Evolutionary conservation across 129 eudicot species (phyloP).

Genomic region (Flaveria linearis): DNA sequence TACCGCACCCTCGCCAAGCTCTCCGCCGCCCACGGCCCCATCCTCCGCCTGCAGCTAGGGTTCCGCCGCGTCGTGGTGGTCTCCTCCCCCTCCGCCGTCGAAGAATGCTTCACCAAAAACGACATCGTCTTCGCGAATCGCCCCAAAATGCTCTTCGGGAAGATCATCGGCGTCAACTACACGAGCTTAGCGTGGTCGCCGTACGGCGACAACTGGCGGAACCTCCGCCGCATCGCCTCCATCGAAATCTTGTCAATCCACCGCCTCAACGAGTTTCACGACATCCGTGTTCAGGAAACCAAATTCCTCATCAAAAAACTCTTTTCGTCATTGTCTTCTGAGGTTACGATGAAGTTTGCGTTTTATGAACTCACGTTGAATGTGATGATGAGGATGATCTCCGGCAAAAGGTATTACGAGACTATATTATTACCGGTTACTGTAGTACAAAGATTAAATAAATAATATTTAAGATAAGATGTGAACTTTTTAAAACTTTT

Average conservation of each 20-base stretch:
- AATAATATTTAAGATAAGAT: no score
- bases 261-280: constrained; percentile 36
- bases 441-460: no score
- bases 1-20: constrained; percentile 48
- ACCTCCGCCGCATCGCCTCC: constrained; percentile 51
- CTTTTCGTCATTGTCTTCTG: neutral
- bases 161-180: constrained; percentile 52
- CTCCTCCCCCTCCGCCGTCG: constrained; percentile 59
- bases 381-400: constrained; percentile 62
- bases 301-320: constrained; percentile 20
- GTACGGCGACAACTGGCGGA: constrained; percentile 62
- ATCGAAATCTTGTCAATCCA: constrained; percentile 49
- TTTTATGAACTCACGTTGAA: constrained; percentile 48
- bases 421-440: no score
- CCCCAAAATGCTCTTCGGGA: constrained; percentile 54
- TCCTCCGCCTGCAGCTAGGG: constrained; percentile 55
- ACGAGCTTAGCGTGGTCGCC: constrained; percentile 50
- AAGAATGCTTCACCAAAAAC: constrained; percentile 67
- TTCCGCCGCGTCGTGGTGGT: constrained; percentile 52
- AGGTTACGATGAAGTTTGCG: constrained; percentile 37
- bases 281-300: constrained; percentile 42
- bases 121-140: constrained; percentile 73
- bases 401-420: constrained; percentile 34
- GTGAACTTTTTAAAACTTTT: no score
- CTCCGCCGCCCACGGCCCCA: constrained; percentile 54